phyloP scores from a whole-genome alignment of 2,329 filamentous ascomycete species.

The Rutstroemia sp. region DNA sequence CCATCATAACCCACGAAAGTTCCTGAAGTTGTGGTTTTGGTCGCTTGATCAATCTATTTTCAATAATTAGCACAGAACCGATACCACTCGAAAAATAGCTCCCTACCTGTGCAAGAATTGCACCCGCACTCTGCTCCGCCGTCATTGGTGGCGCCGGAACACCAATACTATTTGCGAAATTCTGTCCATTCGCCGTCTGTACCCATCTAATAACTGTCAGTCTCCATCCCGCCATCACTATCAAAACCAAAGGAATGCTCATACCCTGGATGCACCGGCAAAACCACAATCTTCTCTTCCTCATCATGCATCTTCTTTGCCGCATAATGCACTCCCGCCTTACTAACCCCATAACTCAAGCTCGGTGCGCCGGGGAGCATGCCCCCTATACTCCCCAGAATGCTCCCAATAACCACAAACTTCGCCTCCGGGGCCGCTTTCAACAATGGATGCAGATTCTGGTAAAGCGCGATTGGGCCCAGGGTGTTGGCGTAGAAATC shows the following conservation, averaged over 20 bases:
- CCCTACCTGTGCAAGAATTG: slow-evolving; percentile 27
- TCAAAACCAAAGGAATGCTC: neutral
- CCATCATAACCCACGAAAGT: slow-evolving; percentile 20
- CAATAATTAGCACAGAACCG: neutral
- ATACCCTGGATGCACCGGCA: slow-evolving; percentile 27
- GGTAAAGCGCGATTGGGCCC: slow-evolving; percentile 37
- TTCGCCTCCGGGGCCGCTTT: slow-evolving; percentile 29
- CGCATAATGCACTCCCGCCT: slow-evolving; percentile 33
- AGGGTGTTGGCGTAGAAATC: slow-evolving; percentile 38
- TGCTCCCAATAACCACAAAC: slow-evolving; percentile 32
- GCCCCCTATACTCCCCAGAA: slow-evolving; percentile 18
- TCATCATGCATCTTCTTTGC: slow-evolving; percentile 33
- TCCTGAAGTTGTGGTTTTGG: slow-evolving; percentile 22
- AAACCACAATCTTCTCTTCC: slow-evolving; percentile 28
- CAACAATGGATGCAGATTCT: slow-evolving; percentile 36
- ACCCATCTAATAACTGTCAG: slow-evolving; percentile 25
- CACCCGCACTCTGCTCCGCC: slow-evolving; percentile 30
- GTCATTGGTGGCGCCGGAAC: slow-evolving; percentile 30
- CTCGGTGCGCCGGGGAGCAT: slow-evolving; percentile 15
- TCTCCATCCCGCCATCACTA: neutral
- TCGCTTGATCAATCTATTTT: slow-evolving; percentile 33
- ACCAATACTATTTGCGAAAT: slow-evolving; percentile 28
- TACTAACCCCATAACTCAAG: slow-evolving; percentile 37
- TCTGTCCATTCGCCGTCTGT: slow-evolving; percentile 36
- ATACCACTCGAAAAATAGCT: neutral